Evolutionary conservation across 257 asterid genomes (phyloP).

Genomic region (Przewalskia tangutica): DNA sequence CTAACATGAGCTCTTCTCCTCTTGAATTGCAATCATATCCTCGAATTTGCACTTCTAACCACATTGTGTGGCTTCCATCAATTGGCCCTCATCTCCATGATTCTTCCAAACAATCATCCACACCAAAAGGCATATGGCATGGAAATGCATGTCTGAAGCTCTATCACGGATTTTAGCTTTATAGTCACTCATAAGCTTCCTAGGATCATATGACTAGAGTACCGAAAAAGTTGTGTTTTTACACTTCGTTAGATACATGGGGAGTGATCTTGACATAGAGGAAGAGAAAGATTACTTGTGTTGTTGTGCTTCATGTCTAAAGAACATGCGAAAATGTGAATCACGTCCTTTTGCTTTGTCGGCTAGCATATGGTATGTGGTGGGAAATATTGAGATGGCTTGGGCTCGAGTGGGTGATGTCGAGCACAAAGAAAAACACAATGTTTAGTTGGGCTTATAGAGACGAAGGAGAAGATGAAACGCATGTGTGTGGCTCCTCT

Average conservation of each 20-base stretch:
- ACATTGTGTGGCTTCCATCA: too few species aligned
- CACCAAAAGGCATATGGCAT: too few species aligned
- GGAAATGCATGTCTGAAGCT: too few species aligned
- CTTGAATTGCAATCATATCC: too few species aligned
- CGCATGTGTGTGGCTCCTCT: not conserved
- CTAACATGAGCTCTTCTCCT: too few species aligned
- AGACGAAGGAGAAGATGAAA: not conserved
- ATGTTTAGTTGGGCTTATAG: not conserved
- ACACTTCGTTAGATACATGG: not conserved
- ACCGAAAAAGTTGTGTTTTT: not conserved
- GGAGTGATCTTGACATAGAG: not conserved
- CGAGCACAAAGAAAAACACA: not conserved
- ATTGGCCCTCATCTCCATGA: too few species aligned
- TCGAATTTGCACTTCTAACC: too few species aligned
- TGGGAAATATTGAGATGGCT: not conserved
- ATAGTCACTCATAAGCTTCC: too few species aligned
- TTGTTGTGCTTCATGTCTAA: not conserved
- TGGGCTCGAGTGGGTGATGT: not conserved
- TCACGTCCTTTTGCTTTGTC: not conserved
- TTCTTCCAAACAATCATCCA: too few species aligned
- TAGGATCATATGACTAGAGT: too few species aligned
- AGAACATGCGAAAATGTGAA: not conserved
- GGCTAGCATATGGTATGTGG: not conserved
- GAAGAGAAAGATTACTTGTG: not conserved
- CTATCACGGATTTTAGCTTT: too few species aligned